Base-by-base conservation (phyloP, 2,329 filamentous ascomycete species). In the Chaetomiaceae sp. region DNA sequence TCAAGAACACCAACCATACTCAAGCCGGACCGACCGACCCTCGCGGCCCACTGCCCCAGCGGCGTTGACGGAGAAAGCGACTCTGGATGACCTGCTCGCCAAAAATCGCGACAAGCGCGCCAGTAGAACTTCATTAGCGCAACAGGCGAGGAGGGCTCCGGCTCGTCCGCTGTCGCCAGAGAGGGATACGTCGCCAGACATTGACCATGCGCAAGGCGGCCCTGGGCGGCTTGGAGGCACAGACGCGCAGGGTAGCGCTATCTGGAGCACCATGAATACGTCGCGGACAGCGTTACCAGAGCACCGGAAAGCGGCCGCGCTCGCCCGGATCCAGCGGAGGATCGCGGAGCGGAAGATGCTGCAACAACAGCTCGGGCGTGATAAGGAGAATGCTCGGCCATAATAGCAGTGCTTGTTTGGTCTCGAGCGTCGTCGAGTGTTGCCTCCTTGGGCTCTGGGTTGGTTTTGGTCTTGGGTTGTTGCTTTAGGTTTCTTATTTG, bases 261-360 rank as follows among this genome's bases (percentile, higher is more conserved):
- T 71, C 25, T 64, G 68, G 47, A 56, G 67, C 25, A 52, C 48
- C 6, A 69, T 64, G 20, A 75, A 74, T 46, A 65, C 69, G 5
- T 70, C 74, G 4, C 73, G 72, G 53, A 71, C 72, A 20, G 67
- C 66, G 2, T 62, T 82, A 11, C 71, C 79, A 8, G 73, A 76
- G 3, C 76, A 79, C 46, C 71, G 80, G 30, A 71, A 73, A 41
- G 75, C 77, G 6, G 79, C 79, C 1, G 80, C 78, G 10, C 70
- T 80, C 47, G 80, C 78, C 37, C 69, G 79, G 7, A 73, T 83
- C 13, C 75, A 81, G 64, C 72, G 75, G 64, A 74, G 77, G 62
- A 75, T 74, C 63, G 72, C 73, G n/a, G 74, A 80, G 64, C 77
- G 77, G 63, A 71, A 69, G 63, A 68, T 67, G 53, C 62, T 65